phyloP scores from a whole-genome alignment of 2,329 filamentous ascomycete species.

The Chaetomiaceae sp. region DNA sequence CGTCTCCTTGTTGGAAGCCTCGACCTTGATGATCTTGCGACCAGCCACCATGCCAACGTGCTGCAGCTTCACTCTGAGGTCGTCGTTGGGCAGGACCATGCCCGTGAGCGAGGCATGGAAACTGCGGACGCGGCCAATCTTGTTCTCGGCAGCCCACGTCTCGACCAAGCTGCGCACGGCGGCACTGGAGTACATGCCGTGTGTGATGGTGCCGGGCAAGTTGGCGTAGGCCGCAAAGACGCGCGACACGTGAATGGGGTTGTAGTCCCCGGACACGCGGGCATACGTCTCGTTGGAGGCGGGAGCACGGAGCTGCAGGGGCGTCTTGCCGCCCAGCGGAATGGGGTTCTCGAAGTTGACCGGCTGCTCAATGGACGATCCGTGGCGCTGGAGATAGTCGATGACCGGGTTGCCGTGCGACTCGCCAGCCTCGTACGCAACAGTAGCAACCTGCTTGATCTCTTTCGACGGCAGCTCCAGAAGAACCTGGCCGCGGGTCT shows the following conservation, averaged over 20 bases:
- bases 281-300: constrained; percentile 98
- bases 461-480: constrained; percentile 95
- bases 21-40: constrained; percentile 98
- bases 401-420: constrained; percentile 96
- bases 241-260: constrained; percentile 96
- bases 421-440: constrained; percentile 85
- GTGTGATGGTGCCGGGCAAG: constrained; percentile 92
- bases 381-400: constrained; percentile 89
- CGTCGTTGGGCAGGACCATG: constrained; percentile 96
- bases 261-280: constrained; percentile 95
- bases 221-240: constrained; percentile 96
- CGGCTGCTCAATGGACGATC: constrained; percentile 88
- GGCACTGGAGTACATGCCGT: constrained; percentile 99
- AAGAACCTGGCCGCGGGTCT: constrained; percentile 87
- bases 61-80: constrained; percentile 89
- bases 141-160: constrained; percentile 98
- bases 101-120: constrained; percentile 97
- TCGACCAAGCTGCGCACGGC: constrained; percentile 93
- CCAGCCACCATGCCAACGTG: constrained; percentile 97
- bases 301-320: constrained; percentile 81
- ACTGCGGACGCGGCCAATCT: constrained; percentile 91
- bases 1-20: constrained; percentile 89
- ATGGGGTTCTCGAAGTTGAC: constrained; percentile 97
- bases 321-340: constrained; percentile 85
- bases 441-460: constrained; percentile 92